Percentiles rank a stretch among this genome's conserved stretches.
Conservation (phyloP, 805 yeast species). For the Nakazawaea ishiwadae region DNA sequence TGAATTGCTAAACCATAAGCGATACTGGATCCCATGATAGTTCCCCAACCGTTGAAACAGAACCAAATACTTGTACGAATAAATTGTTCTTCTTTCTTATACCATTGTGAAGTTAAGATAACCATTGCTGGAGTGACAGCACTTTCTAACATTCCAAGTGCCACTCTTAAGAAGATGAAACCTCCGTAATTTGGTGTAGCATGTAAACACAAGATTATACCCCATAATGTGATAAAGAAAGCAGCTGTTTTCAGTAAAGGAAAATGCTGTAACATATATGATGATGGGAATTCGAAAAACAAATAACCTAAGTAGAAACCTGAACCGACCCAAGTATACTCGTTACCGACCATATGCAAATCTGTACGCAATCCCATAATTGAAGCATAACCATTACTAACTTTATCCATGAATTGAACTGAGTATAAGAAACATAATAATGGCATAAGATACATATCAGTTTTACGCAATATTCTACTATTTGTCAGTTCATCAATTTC, state of each 20-base stretch:
- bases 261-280: conserved; percentile 31
- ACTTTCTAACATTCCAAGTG: conserved; percentile 47
- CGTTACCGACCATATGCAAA: conserved; percentile 29
- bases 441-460: conserved; percentile 46
- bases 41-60: conserved; percentile 36
- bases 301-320: conserved; percentile 33
- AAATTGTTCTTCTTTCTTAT: conserved; percentile 40
- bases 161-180: conserved; percentile 37
- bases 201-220: conserved; percentile 26
- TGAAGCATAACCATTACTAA: conserved; percentile 34
- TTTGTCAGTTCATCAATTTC: conserved; percentile 18
- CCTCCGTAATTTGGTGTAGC: conserved; percentile 35
- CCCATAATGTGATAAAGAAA: conserved; percentile 29
- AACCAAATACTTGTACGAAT: conserved; percentile 35
- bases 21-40: conserved; percentile 40
- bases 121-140: conserved; percentile 52
- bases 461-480: conserved; percentile 32
- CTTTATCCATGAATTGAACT: conserved; percentile 57
- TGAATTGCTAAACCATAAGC: conserved; percentile 42
- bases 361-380: conserved; percentile 34
- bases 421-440: conserved; percentile 44
- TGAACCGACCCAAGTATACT: conserved; percentile 30
- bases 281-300: conserved; percentile 30
- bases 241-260: conserved; percentile 33
- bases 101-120: conserved; percentile 51